phyloP scores from a whole-genome alignment of 2,329 filamentous ascomycete species.

The Beauveria sp. region DNA sequence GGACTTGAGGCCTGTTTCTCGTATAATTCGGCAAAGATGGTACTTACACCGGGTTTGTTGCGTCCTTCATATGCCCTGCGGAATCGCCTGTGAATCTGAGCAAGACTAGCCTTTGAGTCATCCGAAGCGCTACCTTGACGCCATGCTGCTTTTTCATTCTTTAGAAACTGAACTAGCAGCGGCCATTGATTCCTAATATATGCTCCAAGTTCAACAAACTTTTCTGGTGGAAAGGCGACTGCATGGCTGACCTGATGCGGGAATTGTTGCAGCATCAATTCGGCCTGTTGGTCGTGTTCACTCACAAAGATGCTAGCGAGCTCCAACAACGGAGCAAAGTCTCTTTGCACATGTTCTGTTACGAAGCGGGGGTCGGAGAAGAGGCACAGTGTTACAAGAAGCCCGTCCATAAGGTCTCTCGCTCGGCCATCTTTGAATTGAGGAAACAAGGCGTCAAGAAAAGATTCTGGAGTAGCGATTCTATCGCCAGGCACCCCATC shows the following conservation, averaged over 20 bases:
- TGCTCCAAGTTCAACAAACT: constrained; percentile 15
- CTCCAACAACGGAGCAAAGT: constrained; percentile 23
- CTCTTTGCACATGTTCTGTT: constrained; percentile 6
- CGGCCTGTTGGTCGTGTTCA: not conserved
- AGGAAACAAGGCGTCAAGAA: constrained; percentile 24
- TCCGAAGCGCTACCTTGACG: constrained; percentile 3
- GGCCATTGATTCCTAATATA: constrained; percentile 26
- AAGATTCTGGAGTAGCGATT: not conserved
- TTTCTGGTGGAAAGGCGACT: constrained; percentile 13
- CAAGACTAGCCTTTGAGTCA: constrained; percentile 5
- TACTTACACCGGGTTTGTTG: constrained; percentile 21
- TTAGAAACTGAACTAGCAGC: constrained; percentile 17
- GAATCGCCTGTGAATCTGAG: constrained; percentile 22
- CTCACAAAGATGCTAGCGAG: constrained; percentile 1
- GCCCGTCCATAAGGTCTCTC: constrained; percentile 21
- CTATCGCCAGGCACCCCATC: not conserved
- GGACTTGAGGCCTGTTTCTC: constrained; percentile 18
- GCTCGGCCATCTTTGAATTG: constrained; percentile 21
- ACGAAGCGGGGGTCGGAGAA: constrained; percentile 21
- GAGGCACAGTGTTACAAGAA: constrained; percentile 25
- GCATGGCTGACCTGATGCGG: not conserved
- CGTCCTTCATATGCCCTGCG: constrained; percentile 22
- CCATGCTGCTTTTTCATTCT: constrained; percentile 18
- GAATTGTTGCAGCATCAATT: constrained; percentile 1
- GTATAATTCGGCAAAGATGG: constrained; percentile 27